Evolutionary conservation across 176 grass and related monocot genomes (phyloP).

Genomic region (Hsuehochloa calcarea): DNA sequence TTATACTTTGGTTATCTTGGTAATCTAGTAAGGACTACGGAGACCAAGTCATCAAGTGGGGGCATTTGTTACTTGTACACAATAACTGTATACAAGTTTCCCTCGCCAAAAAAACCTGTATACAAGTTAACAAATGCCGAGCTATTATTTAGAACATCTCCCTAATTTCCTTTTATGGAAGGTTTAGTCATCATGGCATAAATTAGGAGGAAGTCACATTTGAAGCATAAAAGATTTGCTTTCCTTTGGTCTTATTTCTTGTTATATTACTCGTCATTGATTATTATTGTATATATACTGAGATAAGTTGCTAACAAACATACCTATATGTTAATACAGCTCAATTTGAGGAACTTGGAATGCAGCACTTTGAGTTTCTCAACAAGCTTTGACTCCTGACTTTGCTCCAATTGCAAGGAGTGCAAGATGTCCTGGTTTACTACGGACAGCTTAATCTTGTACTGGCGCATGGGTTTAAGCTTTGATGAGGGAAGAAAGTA

Average conservation of each 20-base stretch:
- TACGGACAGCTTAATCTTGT: background rate
- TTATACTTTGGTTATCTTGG: background rate
- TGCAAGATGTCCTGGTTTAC: background rate
- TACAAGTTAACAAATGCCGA: background rate
- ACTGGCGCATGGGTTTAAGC: background rate
- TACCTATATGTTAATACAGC: constrained; percentile 48
- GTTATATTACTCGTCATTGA: background rate
- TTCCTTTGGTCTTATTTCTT: background rate
- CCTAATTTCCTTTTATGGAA: background rate
- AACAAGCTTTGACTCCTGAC: constrained; percentile 62
- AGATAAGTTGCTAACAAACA: constrained; percentile 19
- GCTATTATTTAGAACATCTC: background rate
- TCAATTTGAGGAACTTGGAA: constrained; percentile 92
- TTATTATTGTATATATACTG: background rate
- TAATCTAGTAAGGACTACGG: background rate
- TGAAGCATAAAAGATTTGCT: background rate
- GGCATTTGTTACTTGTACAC: background rate
- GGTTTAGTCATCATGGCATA: background rate
- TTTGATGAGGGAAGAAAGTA: background rate
- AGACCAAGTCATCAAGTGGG: background rate
- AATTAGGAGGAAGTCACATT: background rate
- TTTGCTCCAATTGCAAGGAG: background rate
- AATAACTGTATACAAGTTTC: background rate
- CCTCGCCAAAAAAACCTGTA: background rate
- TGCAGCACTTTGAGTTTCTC: constrained; percentile 82